Conservation (phyloP, 1,284 basidiomycete genomes). For the Puccinia polysora region DNA sequence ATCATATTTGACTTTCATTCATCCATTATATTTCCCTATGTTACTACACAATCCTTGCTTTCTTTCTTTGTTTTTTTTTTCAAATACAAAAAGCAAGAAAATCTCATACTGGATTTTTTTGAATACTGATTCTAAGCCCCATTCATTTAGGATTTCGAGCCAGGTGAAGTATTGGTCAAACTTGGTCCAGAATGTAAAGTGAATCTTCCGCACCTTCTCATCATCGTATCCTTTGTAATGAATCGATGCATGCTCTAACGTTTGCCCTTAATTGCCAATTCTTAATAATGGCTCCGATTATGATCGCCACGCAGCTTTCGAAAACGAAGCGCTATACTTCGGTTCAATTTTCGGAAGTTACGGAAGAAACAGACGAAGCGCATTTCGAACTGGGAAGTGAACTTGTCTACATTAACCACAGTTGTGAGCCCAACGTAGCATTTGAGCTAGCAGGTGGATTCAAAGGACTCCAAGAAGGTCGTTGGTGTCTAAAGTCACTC, state of each 20-base stretch:
- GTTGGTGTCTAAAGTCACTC: constrained; percentile 56
- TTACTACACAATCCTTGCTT: neutral
- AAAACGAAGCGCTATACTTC: constrained; percentile 15
- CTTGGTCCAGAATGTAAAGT: constrained; percentile 23
- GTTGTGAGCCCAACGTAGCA: constrained; percentile 61
- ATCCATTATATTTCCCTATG: neutral
- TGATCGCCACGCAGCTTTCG: neutral
- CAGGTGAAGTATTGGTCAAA: constrained; percentile 11
- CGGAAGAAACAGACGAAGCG: constrained; percentile 47
- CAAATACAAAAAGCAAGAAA: neutral
- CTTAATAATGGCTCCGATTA: neutral
- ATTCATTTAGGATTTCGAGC: neutral
- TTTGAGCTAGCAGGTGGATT: constrained; percentile 56
- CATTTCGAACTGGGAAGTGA: constrained; percentile 65
- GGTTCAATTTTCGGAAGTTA: constrained; percentile 48
- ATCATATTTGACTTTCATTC: neutral
- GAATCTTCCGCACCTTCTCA: neutral
- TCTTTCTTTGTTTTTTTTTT: constrained; percentile 1
- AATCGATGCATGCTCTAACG: neutral
- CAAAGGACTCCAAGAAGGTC: constrained; percentile 53
- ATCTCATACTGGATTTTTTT: neutral
- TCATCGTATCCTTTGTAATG: neutral
- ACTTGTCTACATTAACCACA: constrained; percentile 66
- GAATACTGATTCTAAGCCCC: neutral
- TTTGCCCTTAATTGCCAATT: neutral